Base-by-base conservation (phyloP, 75 land plant genomes). In the Cupressus sempervirens region DNA sequence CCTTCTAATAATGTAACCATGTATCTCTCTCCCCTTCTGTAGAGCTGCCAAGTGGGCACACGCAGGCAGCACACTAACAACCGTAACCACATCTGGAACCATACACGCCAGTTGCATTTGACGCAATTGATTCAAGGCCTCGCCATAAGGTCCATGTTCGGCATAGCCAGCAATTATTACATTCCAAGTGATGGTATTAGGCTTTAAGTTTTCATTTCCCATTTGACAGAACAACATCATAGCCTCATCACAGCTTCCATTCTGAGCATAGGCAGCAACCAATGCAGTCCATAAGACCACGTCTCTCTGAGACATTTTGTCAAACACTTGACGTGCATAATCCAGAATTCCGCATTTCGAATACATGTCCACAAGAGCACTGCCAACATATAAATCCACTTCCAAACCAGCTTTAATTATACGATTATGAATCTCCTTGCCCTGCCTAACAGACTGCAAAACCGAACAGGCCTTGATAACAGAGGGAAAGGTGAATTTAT, bases 1-100 rank as follows among this genome's bases (percentile, higher is more conserved):
- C 67, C 54, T 43, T 84, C 89, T 52, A 43, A 79, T 43, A 36
- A 79, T 45, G 11, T 79, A 26, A 3, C 43, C 85, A 86, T 91
- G 92, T 30, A 91, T 81, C 85, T 87, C 87, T 85, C 74, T 91
- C 7, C 92, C 90, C 35, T 85, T 85, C 45, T 86, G 62, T 56
- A 85, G 82, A 23, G 84, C 84, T 30, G 58, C 85, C 23, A 89
- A 86, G 1, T 65, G 45, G 8, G 86, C 87, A 82, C 88, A 89
- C 89, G 79, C 79, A 40, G 79, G 79, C 43, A 76, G 35, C 23
- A 40, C 45, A 43, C 87, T 54, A 29, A 40, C 35, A 15, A 86
- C 12, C 4, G 87, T 72, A 7, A 77, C 50, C 43, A 81, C 65
- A 53, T 85, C 76, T 30, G 88, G 88, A 12, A 6, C n/a, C 32